Evolutionary conservation across 495 filamentous ascomycete species (phyloP).

Genomic region (Aspergillus leporis): DNA sequence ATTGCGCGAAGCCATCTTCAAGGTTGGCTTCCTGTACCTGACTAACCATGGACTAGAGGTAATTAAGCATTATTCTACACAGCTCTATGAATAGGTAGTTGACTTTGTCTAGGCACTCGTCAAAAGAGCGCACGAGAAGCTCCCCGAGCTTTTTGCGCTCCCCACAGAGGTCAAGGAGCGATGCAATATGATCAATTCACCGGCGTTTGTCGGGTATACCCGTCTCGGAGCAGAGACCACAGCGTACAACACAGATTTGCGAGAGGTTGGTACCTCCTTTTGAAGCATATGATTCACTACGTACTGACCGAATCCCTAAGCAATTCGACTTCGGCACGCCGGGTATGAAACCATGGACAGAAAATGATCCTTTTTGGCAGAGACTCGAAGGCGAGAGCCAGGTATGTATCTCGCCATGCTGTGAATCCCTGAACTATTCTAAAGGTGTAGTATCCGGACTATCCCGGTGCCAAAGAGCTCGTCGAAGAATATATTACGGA

Average conservation of each 20-base stretch:
- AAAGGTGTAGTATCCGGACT: conserved; percentile 49
- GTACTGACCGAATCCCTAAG: conserved; percentile 18
- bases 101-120: conserved; percentile 62
- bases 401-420: conserved; percentile 14
- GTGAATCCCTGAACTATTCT: neutral
- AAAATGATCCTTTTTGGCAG: conserved; percentile 78
- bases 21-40: conserved; percentile 90
- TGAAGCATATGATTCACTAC: neutral
- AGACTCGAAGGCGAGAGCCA: conserved; percentile 40
- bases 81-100: neutral
- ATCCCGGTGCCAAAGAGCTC: conserved; percentile 65
- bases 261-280: conserved; percentile 29
- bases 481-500: conserved; percentile 76
- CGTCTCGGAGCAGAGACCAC: conserved; percentile 51
- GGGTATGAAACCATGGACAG: conserved; percentile 38
- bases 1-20: conserved; percentile 77
- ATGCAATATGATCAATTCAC: conserved; percentile 86
- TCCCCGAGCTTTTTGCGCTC: conserved; percentile 78
- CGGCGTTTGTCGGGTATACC: conserved; percentile 55
- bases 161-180: conserved; percentile 71
- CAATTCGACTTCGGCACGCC: conserved; percentile 49
- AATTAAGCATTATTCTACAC: neutral
- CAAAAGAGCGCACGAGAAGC: conserved; percentile 64
- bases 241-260: conserved; percentile 40
- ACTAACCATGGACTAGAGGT: conserved; percentile 79